These are phyloP conservation scores for Hyphopichia homilentoma DNA, from an alignment of 805 yeast species.

Conservation along the genomic window DNA sequence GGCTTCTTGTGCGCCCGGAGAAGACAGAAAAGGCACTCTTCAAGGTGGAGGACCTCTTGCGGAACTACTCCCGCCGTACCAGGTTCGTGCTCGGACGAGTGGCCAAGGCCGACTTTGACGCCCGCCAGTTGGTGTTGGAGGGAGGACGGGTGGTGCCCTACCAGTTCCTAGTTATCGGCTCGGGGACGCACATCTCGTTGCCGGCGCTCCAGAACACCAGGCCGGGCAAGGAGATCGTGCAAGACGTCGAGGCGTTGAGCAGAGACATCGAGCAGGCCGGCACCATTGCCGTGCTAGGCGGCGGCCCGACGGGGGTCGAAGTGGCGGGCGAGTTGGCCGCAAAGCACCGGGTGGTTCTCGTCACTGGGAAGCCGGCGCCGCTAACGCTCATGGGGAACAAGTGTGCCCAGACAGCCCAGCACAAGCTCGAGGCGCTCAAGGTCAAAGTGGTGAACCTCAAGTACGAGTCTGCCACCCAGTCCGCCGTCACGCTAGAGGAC, in stretches of 20 bases:
- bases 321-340: conserved; percentile 22
- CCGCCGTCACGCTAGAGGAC: conserved; percentile 19
- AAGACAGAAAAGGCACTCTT: conserved; percentile 12
- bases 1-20: conserved; percentile 25
- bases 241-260: conserved; percentile 13
- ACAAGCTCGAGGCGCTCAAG: too few relatives aligned
- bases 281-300: conserved; percentile 35
- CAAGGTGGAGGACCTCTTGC: conserved; percentile 14
- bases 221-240: conserved; percentile 12
- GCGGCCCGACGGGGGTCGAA: conserved; percentile 39
- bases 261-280: conserved; percentile 16
- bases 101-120: too few relatives aligned
- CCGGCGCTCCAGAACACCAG: conserved; percentile 31
- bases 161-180: too few relatives aligned
- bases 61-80: conserved; percentile 10
- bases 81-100: too few relatives aligned
- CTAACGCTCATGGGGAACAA: too few relatives aligned
- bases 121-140: conserved; percentile 34
- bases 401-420: too few relatives aligned
- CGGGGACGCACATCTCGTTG: too few relatives aligned
- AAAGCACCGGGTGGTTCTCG: background rate
- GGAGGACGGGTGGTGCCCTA: too few relatives aligned
- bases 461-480: conserved; percentile 13
- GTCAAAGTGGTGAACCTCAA: background rate
- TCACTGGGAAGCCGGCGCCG: conserved; percentile 4